Conservation (phyloP, 257 asterid genomes). For the Rehmannia glutinosa region DNA sequence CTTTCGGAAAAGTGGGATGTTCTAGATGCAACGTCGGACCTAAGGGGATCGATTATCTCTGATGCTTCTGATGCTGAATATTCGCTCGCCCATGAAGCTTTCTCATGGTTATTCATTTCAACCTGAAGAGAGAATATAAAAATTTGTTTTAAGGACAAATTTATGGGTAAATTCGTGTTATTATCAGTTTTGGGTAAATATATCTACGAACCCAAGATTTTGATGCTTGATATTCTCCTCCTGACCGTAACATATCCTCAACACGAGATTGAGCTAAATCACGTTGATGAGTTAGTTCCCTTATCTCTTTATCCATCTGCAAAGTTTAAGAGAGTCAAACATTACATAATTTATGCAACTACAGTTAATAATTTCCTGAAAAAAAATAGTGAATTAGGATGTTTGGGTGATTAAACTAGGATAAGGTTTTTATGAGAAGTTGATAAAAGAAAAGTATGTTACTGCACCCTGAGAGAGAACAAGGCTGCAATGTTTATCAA, state of each 20-base stretch:
- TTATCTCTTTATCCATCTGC: constrained; percentile 77
- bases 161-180: neutral
- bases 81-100: constrained; percentile 51
- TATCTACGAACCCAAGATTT: constrained; percentile 47
- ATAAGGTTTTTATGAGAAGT: no score
- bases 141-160: neutral
- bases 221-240: constrained; percentile 30
- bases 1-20: constrained; percentile 39
- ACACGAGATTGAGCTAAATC: constrained; percentile 62
- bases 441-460: no score
- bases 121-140: constrained; percentile 28
- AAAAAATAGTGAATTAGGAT: no score
- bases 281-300: constrained; percentile 54
- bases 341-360: neutral
- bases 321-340: constrained; percentile 1
- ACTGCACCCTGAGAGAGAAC: no score
- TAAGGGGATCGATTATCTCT: constrained; percentile 48
- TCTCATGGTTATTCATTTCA: constrained; percentile 35
- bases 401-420: no score
- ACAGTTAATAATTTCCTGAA: neutral
- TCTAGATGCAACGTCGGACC: constrained; percentile 42
- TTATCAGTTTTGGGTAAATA: neutral
- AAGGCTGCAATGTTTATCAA: no score
- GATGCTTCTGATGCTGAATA: constrained; percentile 69
- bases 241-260: constrained; percentile 37